Evolutionary conservation across 2,329 filamentous ascomycete species (phyloP).

Genomic region (Bisporella sp.): DNA sequence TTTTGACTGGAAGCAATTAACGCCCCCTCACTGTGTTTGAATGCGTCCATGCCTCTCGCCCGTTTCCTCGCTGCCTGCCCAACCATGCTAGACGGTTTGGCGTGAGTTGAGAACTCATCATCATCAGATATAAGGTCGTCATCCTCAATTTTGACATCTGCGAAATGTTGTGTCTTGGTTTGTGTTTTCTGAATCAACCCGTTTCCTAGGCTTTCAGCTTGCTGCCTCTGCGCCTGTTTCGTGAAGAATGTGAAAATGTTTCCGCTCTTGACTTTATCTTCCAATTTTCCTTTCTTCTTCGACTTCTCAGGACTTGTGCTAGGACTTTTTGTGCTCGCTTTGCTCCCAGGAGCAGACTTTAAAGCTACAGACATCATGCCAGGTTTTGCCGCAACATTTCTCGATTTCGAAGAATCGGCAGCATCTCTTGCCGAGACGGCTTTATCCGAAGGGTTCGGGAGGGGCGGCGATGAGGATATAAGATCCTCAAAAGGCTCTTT

Average conservation of each 20-base stretch:
- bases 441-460: slow-evolving; percentile 5
- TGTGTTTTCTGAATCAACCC: slow-evolving; percentile 11
- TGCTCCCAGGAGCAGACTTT: slow-evolving; percentile 22
- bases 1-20: slow-evolving; percentile 37
- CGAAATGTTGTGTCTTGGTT: slow-evolving; percentile 20
- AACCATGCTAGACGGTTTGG: slow-evolving; percentile 46
- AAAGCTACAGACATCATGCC: slow-evolving; percentile 2
- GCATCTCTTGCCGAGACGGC: not conserved
- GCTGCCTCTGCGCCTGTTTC: slow-evolving; percentile 46
- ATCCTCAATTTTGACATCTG: slow-evolving; percentile 31
- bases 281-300: slow-evolving; percentile 32
- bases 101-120: slow-evolving; percentile 47
- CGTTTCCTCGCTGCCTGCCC: slow-evolving; percentile 49
- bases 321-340: slow-evolving; percentile 22
- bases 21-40: slow-evolving; percentile 18
- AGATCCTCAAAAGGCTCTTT: slow-evolving; percentile 14
- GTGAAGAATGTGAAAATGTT: slow-evolving; percentile 55
- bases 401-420: not conserved
- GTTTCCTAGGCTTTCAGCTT: slow-evolving; percentile 11
- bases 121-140: slow-evolving; percentile 47
- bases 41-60: slow-evolving; percentile 32
- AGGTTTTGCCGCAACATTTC: slow-evolving; percentile 22
- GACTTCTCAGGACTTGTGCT: slow-evolving; percentile 38
- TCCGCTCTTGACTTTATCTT: slow-evolving; percentile 46
- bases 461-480: slow-evolving; percentile 17